Evolutionary conservation across 306 rosid genomes (phyloP), one percentile per base, ranked within the genome.

Genomic region (Inga leiocalycina): DNA sequence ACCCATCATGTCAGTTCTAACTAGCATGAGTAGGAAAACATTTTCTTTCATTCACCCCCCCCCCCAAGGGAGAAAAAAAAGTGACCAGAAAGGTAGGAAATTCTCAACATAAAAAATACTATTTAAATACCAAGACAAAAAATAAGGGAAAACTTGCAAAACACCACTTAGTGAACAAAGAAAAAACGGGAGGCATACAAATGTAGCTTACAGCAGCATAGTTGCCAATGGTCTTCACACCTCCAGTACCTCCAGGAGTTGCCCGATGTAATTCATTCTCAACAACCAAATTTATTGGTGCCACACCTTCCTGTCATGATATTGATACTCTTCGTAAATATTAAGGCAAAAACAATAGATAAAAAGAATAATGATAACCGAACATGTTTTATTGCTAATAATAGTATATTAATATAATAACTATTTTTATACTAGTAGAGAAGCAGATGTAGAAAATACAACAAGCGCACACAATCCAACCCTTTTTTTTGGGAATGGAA

Each of bases 201-300:
- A 62, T 78, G 51, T 44, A 67, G 67, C 98, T 92, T 91, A 96
- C 99, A 2, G 97, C 98, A 14, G 99, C 99, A 89, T 96, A 96
- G 88, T 96, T 96, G 52, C 99, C 99, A 14, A 96, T 96, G 74
- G 99, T 96, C 89, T 96, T 96, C 81, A 96, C 99, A 69, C 98
- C 94, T 86, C 99, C 99, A 67, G 99, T 96, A 61, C 99, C 99
- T 81, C 99, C 98, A 49, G 98, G 98, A 87, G 97, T 89, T 81
- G 99, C 99, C 78, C 99, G 99, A 85, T 96, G 99, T 75, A 93
- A 85, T 59, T 96, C 98, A 76, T 78, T 87, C 91, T 96, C 99
- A 62, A 96, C 82, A 78, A 96, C 70, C 90, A 96, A 87, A 89
- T 96, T 86, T 81, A 96, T 96, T 19, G 99, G 98, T 77, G 98